Evolutionary conservation across 306 rosid species (phyloP).

Genomic region (Senna tora): DNA sequence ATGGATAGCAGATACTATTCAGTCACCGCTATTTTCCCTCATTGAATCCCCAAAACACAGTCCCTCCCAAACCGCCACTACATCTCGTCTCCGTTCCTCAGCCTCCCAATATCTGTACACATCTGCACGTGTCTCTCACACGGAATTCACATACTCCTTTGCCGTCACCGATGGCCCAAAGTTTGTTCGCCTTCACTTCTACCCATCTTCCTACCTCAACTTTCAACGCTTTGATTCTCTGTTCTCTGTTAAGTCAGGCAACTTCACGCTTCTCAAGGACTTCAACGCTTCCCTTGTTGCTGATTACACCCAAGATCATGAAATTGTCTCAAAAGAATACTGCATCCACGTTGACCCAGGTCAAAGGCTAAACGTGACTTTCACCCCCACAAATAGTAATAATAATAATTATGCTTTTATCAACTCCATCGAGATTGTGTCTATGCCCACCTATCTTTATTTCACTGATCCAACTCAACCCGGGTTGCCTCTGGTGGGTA

Average conservation of each 20-base stretch:
- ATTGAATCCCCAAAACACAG: no score
- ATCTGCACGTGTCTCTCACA: not conserved
- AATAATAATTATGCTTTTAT: conserved; percentile 28
- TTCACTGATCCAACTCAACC: not conserved
- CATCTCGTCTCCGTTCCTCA: no score
- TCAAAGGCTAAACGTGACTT: conserved; percentile 41
- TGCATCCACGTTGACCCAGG: conserved; percentile 20
- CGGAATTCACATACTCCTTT: not conserved
- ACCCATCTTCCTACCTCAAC: not conserved
- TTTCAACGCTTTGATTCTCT: conserved; percentile 25
- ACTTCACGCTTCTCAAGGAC: conserved; percentile 47
- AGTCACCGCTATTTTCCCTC: no score
- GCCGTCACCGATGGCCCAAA: not conserved
- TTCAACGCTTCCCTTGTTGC: conserved; percentile 41
- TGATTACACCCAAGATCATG: no score
- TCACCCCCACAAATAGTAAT: conserved; percentile 45
- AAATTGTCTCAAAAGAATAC: conserved; percentile 25
- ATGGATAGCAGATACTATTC: no score
- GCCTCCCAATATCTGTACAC: no score
- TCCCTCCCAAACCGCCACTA: no score
- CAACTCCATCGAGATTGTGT: conserved; percentile 62
- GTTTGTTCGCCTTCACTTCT: conserved; percentile 44
- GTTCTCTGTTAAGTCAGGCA: conserved; percentile 50
- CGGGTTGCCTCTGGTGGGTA: not conserved
- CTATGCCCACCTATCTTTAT: conserved; percentile 44